phyloP scores from a whole-genome alignment of 2,329 filamentous ascomycete species.

The Helicocarpus griseus region DNA sequence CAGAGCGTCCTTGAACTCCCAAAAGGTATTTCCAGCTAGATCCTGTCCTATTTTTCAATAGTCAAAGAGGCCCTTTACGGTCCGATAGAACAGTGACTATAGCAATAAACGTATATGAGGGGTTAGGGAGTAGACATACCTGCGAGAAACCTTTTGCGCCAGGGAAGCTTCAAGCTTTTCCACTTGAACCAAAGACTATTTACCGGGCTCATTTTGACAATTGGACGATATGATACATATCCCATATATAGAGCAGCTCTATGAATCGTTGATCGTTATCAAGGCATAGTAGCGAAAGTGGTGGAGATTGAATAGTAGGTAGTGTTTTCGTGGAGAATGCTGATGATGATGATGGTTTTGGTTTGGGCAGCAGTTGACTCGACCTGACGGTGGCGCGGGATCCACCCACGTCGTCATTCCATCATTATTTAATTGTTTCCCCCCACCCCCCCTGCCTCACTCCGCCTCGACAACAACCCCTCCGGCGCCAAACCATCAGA shows the following conservation, averaged over 20 bases:
- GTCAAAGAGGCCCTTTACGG: not conserved
- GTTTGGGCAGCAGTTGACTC: too few relatives aligned
- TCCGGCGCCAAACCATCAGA: not conserved
- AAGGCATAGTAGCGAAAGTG: not conserved
- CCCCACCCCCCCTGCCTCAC: too few relatives aligned
- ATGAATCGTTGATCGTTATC: not conserved
- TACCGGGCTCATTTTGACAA: constrained; percentile 18
- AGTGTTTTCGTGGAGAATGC: not conserved
- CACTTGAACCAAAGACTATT: constrained; percentile 51
- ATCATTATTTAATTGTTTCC: too few relatives aligned
- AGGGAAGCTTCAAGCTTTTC: constrained; percentile 53
- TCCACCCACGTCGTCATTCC: constrained; percentile 1
- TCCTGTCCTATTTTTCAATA: constrained; percentile 45
- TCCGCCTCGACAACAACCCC: not conserved
- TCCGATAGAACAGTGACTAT: constrained; percentile 3
- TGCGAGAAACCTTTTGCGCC: constrained; percentile 50
- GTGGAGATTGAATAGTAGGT: not conserved
- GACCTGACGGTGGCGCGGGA: not conserved
- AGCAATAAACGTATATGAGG: not conserved
- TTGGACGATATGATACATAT: not conserved
- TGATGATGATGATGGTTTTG: not conserved
- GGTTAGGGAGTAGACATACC: constrained; percentile 30
- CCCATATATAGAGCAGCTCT: not conserved
- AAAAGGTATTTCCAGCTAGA: constrained; percentile 55
- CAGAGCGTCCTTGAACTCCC: constrained; percentile 54